Percentiles rank a stretch among this genome's conserved stretches.
phyloP scores from a whole-genome alignment of 23 red algal genomes.

The Gracilaria gracilis region DNA sequence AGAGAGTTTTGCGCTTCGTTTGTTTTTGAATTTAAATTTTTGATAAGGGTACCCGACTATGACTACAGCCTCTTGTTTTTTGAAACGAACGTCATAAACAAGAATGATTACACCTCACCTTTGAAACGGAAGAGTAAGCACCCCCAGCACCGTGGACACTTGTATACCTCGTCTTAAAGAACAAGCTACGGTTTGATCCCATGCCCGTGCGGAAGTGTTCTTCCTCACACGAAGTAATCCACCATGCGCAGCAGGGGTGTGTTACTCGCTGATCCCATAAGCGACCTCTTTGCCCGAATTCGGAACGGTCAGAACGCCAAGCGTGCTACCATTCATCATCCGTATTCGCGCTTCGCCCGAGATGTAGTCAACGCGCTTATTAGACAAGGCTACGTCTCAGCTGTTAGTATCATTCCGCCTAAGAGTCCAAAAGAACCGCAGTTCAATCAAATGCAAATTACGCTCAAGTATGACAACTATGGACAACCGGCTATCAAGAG shows the following conservation, averaged over 20 bases:
- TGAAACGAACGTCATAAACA: not conserved
- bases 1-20: not conserved
- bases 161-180: not conserved
- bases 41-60: not conserved
- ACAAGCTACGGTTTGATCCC: not conserved
- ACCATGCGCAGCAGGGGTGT: slow-evolving; percentile 62
- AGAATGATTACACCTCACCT: too few species aligned
- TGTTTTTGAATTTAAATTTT: not conserved
- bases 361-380: slow-evolving; percentile 62
- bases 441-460: slow-evolving; percentile 48
- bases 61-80: too few species aligned
- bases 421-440: slow-evolving; percentile 55
- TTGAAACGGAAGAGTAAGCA: too few species aligned
- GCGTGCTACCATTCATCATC: slow-evolving; percentile 58
- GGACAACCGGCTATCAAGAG: slow-evolving; percentile 54
- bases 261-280: slow-evolving; percentile 53
- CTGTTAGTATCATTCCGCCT: slow-evolving; percentile 59
- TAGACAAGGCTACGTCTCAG: slow-evolving; percentile 56
- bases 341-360: slow-evolving; percentile 49
- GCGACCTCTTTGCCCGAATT: slow-evolving; percentile 66
- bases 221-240: too few species aligned
- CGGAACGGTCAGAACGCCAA: slow-evolving; percentile 66
- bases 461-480: slow-evolving; percentile 61
- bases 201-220: too few species aligned
- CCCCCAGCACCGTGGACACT: not conserved